Conservation (phyloP, 1,139 yeast genomes). For the Zygoascus sp. region DNA sequence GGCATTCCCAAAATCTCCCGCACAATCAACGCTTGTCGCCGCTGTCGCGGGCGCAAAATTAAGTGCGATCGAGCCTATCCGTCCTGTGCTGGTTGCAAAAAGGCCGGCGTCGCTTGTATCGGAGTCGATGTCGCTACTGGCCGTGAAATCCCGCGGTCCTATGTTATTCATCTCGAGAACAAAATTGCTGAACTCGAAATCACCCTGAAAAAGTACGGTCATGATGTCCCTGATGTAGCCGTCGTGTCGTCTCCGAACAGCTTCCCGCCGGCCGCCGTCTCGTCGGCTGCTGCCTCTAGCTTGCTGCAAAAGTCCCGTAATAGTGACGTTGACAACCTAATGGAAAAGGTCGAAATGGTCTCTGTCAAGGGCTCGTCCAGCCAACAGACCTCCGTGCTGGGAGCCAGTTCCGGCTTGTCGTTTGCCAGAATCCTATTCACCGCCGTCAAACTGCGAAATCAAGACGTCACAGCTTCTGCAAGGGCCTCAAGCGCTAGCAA, state of each 20-base stretch:
- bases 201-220: slow-evolving; percentile 32
- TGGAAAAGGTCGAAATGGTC: slow-evolving; percentile 29
- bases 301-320: not conserved
- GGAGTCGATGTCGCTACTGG: slow-evolving; percentile 88
- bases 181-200: slow-evolving; percentile 53
- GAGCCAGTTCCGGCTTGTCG: slow-evolving; percentile 58
- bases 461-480: slow-evolving; percentile 9
- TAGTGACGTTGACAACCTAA: slow-evolving; percentile 24
- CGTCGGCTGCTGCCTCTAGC: not conserved
- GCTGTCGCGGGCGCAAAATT: slow-evolving; percentile 75
- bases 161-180: slow-evolving; percentile 69
- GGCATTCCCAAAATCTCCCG: slow-evolving; percentile 19
- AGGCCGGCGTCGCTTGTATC: slow-evolving; percentile 67
- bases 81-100: slow-evolving; percentile 64
- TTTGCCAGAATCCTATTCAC: slow-evolving; percentile 75
- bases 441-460: slow-evolving; percentile 55
- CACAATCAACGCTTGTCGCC: slow-evolving; percentile 69
- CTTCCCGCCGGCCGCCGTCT: not conserved
- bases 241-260: not conserved
- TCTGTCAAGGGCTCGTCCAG: slow-evolving; percentile 28
- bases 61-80: slow-evolving; percentile 84
- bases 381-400: slow-evolving; percentile 36
- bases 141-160: slow-evolving; percentile 76
- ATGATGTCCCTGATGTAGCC: not conserved
- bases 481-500: not conserved